These are phyloP conservation scores for Mycena galopus DNA, from an alignment of 768 basidiomycete species.

Conservation along the genomic window DNA sequence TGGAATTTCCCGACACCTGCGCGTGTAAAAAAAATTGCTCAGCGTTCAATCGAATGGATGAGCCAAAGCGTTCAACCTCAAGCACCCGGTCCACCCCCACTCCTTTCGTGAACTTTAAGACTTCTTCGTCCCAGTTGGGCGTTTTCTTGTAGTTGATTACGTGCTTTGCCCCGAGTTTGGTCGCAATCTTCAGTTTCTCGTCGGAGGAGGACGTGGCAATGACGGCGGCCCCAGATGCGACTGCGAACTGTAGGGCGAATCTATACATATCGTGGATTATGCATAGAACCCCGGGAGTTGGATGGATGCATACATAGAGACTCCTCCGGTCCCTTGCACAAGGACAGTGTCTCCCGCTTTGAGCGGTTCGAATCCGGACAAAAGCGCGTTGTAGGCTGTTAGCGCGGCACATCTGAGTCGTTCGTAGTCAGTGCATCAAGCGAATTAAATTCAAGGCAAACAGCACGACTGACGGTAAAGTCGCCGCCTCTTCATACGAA, in stretches of 20 bases:
- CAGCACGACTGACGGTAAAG: conserved; percentile 61
- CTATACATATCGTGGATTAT: conserved; percentile 40
- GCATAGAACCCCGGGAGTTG: not conserved
- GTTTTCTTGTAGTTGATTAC: conserved; percentile 66
- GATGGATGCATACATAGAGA: conserved; percentile 50
- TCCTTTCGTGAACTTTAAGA: conserved; percentile 48
- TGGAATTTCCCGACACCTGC: conserved; percentile 69
- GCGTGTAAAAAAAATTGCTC: not conserved
- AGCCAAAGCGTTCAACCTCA: conserved; percentile 40
- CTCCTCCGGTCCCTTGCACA: conserved; percentile 60
- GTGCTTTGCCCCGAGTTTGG: conserved; percentile 56
- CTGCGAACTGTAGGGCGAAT: conserved; percentile 63
- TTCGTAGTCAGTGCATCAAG: not conserved
- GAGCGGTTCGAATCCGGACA: conserved; percentile 52
- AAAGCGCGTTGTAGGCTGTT: conserved; percentile 62
- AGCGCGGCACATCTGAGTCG: conserved; percentile 58
- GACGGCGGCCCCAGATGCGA: conserved; percentile 62
- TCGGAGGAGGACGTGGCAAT: conserved; percentile 67
- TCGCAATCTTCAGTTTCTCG: conserved; percentile 57
- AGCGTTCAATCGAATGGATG: no score
- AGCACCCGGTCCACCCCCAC: conserved; percentile 39
- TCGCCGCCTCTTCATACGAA: conserved; percentile 74
- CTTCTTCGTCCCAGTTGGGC: conserved; percentile 65
- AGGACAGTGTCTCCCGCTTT: conserved; percentile 64
- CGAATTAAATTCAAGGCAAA: not conserved